Evolutionary conservation across 345 rosid species (phyloP), one percentile per base, ranked within the genome.

Genomic region (Citrus inodora): DNA sequence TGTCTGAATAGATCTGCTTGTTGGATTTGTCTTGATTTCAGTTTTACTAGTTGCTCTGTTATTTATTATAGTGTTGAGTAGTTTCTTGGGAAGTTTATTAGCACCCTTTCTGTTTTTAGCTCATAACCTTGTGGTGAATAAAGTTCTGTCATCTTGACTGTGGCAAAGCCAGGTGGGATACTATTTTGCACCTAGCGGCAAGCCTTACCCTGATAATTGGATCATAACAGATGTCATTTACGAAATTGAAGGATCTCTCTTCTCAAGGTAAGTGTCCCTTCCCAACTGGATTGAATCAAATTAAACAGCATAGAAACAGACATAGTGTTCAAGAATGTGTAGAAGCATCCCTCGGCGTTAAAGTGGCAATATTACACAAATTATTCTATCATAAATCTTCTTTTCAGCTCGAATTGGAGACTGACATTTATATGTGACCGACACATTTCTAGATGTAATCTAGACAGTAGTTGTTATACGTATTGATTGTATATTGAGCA

Each of bases 161-260:
- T 78, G 76, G 69, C 38, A 75, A 70, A 60, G 74, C 86, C 87
- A 96, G 99, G 98, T 94, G 85, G 99, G 99, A 71, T 92, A 92
- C 82, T 96, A 90, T 86, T 88, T 92, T 86, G 98, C 99, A 32
- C 97, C 98, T 42, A 94, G 99, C 82, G 97, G 98, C 80, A 96
- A 96, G 87, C 97, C 98, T 81, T 96, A 96, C 82, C 99, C 99
- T 86, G 97, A 96, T 87, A 96, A 94, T 81, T 96, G 99, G 99
- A 96, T 94, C 80, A 87, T 92, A 77, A 94, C 99, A 9, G 99
- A 96, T 86, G 33, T 96, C 85, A 86, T 96, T 71, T 94, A 92
- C 71, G 98, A 96, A 86, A 73, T 87, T 68, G 98, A 96, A 88
- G 98, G 99, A 80, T 89, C 93, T 71, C 90, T 96, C 3, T 60